Percentiles rank a stretch among this genome's conserved stretches.
Evolutionary conservation across 768 basidiomycete genomes (phyloP).

Genomic region (Phylloporus sp.): DNA sequence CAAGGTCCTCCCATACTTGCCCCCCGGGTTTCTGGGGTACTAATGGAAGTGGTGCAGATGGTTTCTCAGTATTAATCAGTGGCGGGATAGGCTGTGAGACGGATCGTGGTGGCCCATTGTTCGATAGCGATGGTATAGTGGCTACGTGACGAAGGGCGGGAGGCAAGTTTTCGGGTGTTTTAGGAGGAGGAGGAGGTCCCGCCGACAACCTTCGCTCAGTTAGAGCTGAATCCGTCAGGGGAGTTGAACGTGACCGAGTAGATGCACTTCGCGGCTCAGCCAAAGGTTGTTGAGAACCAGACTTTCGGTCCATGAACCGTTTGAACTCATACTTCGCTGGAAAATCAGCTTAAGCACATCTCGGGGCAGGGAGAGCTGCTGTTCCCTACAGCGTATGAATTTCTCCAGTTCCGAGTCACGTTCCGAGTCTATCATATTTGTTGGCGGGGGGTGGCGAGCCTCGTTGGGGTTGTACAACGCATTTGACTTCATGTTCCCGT

Average conservation of each 20-base stretch:
- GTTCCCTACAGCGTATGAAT: conserved; percentile 72
- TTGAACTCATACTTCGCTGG: conserved; percentile 82
- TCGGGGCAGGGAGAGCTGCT: not conserved
- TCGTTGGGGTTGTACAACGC: conserved; percentile 81
- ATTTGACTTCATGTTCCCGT: conserved; percentile 83
- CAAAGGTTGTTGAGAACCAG: conserved; percentile 36
- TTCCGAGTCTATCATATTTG: conserved; percentile 71
- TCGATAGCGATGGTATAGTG: conserved; percentile 8
- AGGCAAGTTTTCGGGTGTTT: conserved; percentile 26
- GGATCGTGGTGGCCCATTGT: conserved; percentile 23
- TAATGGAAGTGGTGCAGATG: conserved; percentile 1
- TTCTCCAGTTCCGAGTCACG: conserved; percentile 89
- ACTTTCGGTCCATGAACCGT: conserved; percentile 53
- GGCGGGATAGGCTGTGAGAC: conserved; percentile 35
- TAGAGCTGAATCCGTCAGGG: conserved; percentile 6
- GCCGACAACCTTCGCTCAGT: conserved; percentile 19
- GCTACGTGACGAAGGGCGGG: conserved; percentile 13
- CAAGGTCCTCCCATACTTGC: conserved; percentile 59
- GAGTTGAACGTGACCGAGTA: conserved; percentile 15
- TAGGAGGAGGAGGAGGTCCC: conserved; percentile 26
- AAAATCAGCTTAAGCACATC: not conserved
- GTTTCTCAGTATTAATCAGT: conserved; percentile 12
- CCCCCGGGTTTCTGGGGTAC: conserved; percentile 19
- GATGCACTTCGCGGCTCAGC: conserved; percentile 39
- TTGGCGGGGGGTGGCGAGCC: conserved; percentile 73